Evolutionary conservation across 805 yeast species (phyloP), one percentile per base, ranked within the genome.

Genomic region (Candida nanaspora): DNA sequence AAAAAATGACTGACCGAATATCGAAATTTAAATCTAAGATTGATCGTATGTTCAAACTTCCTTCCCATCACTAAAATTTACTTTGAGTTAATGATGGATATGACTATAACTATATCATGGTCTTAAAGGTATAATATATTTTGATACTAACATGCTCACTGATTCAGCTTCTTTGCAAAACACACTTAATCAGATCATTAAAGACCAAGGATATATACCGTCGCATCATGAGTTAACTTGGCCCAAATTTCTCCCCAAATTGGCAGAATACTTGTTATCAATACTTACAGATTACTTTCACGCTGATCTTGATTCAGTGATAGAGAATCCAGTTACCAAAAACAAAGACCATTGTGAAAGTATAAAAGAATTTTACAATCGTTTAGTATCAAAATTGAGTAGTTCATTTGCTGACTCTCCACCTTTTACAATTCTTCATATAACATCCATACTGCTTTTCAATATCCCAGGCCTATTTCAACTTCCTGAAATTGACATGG

Each of bases 371-470:
- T 42, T 50, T 26, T 37, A 48, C 6, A 29, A 40, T 6, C 40
- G 54, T 29, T 32, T 52, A 11, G 34, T 29, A 6, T 9, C 19
- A 1, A 45, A 42, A 28, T 35, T 55, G 16, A n/a, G 20, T 7
- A 26, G 35, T 2, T 41, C 42, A n/a, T 58, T 57, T 30, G 15
- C 30, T 0, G 37, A 37, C 2, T 52, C 61, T 1, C 64, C 64
- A 1, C 64, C 64, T 3, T 59, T 57, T 39, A 59, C 63, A 1
- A 51, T 59, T 7, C 38, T 35, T 18, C 53, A 50, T 39, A 40
- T 59, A 16, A 41, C 41, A 1, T 33, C 40, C 1, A 47, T 51
- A 1, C 27, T 57, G 6, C 35, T 43, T 5, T 46, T 48, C 26
- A 33, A 40, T 2, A 38, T 46, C 4, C 51, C 53, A 2, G 53